Evolutionary conservation across 495 filamentous ascomycete genomes (phyloP).

Genomic region (Neurospora sp.): DNA sequence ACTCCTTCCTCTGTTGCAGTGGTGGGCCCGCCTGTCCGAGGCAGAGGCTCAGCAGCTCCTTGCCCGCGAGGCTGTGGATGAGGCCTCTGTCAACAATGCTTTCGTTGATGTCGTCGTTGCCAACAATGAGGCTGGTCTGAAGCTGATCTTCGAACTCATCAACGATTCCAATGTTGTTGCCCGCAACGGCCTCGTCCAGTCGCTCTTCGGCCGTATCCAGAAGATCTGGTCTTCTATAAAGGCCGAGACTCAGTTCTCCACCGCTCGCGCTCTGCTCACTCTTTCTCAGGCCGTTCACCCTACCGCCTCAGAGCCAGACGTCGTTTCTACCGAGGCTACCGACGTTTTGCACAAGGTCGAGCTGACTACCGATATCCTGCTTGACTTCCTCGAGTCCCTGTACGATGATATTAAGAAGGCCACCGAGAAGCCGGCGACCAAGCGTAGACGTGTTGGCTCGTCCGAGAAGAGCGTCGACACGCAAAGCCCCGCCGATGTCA

Average conservation of each 20-base stretch:
- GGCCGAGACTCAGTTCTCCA: conserved; percentile 45
- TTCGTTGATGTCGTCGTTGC: conserved; percentile 52
- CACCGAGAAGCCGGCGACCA: conserved; percentile 52
- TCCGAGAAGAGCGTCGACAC: conserved; percentile 39
- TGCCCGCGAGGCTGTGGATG: conserved; percentile 49
- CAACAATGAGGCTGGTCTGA: conserved; percentile 56
- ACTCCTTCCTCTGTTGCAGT: conserved; percentile 56
- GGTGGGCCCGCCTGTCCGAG: conserved; percentile 47
- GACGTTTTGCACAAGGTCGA: conserved; percentile 58
- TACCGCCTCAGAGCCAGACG: conserved; percentile 9
- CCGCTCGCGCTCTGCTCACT: conserved; percentile 50
- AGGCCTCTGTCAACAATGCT: conserved; percentile 45
- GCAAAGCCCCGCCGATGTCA: conserved; percentile 39
- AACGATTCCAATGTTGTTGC: conserved; percentile 31
- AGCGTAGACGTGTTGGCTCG: conserved; percentile 66
- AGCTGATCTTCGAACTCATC: conserved; percentile 45
- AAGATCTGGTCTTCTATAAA: conserved; percentile 63
- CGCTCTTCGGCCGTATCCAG: conserved; percentile 54
- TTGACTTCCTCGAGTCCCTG: conserved; percentile 57
- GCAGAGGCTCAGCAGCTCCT: conserved; percentile 25
- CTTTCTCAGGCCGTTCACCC: conserved; percentile 25
- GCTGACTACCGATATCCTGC: conserved; percentile 59
- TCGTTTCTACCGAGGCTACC: conserved; percentile 44
- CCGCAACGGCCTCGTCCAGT: conserved; percentile 44
- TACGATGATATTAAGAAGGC: conserved; percentile 54